Evolutionary conservation across 2,329 filamentous ascomycete genomes (phyloP), one percentile per base, ranked within the genome.

Genomic region (Trichoderma simmonsii): DNA sequence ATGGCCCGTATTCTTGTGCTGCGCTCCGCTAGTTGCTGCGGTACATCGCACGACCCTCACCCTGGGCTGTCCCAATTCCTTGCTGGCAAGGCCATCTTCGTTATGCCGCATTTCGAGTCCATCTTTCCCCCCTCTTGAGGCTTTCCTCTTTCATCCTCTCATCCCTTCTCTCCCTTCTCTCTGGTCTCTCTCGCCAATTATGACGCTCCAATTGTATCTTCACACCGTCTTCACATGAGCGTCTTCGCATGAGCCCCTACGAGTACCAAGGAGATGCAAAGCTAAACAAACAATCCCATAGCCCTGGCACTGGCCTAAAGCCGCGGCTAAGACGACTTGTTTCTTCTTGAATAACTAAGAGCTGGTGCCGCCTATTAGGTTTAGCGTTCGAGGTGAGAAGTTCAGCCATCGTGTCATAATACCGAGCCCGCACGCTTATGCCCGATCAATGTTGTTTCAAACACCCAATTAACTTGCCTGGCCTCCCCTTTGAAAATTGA

Each of bases 371-470:
- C 36, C 15, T 28, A 64, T 64, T 30, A 11, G 36, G 61, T n/a
- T 32, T 64, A 64, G 61, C 61, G 61, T 51, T 64, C 36, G 21
- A 63, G 61, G 61, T 64, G 48, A 64, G 61, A 64, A 64, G 24
- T 24, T 39, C 63, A 34, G 15, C 14, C 24, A 39, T 21, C 51
- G 32, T 21, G 12, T 12, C 66, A 70, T 70, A 70, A 70, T 70
- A 36, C 66, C 66, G 66, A 70, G 57, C 57, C 66, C 66, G 66
- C 66, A 48, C 28, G 66, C 66, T 70, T 70, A 70, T 62, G 30
- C 56, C 66, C 66, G 66, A 70, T 61, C 26, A 30, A 24, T 39
- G n/a, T 70, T 54, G 11, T 18, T 36, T 65, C 43, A 51, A 60
- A 54, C 39, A 30, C 15, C 56, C 57, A 62, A 70, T 70, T 18